Percentiles rank a stretch among this genome's conserved stretches.
Conservation (phyloP, 202 grass and related monocot genomes). For the Schoenoplectus tabernaemontani region DNA sequence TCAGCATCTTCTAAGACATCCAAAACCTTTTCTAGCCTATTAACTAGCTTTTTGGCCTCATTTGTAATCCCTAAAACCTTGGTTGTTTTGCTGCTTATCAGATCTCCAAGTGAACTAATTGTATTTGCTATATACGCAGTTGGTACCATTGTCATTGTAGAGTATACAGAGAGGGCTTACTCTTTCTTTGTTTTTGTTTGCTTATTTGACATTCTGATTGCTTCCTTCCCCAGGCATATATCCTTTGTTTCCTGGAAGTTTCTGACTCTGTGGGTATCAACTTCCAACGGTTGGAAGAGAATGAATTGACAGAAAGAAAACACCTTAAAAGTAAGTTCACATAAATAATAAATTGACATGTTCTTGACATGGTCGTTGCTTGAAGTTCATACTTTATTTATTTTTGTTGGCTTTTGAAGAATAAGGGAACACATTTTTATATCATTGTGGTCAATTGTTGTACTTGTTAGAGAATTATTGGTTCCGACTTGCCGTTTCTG, state of each 20-base stretch:
- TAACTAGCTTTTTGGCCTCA: conserved; percentile 28
- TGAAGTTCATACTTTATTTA: neutral
- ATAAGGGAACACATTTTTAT: neutral
- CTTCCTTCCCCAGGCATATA: neutral
- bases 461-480: neutral
- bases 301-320: neutral
- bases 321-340: neutral
- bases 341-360: neutral
- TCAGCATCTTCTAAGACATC: conserved; percentile 36
- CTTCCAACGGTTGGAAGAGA: conserved; percentile 19
- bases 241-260: neutral
- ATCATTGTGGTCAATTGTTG: neutral
- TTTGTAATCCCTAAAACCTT: conserved; percentile 30
- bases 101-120: conserved; percentile 37
- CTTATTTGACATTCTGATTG: neutral
- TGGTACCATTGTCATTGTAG: conserved; percentile 46
- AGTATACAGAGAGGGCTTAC: neutral
- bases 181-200: neutral
- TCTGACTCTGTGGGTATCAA: neutral
- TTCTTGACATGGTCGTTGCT: neutral
- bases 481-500: neutral
- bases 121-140: conserved; percentile 47
- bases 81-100: conserved; percentile 32
- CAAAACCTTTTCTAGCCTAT: conserved; percentile 31
- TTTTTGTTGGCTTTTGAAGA: neutral